Conservation (phyloP, 2,329 filamentous ascomycete genomes). For the Plenodomus biglobosus region DNA sequence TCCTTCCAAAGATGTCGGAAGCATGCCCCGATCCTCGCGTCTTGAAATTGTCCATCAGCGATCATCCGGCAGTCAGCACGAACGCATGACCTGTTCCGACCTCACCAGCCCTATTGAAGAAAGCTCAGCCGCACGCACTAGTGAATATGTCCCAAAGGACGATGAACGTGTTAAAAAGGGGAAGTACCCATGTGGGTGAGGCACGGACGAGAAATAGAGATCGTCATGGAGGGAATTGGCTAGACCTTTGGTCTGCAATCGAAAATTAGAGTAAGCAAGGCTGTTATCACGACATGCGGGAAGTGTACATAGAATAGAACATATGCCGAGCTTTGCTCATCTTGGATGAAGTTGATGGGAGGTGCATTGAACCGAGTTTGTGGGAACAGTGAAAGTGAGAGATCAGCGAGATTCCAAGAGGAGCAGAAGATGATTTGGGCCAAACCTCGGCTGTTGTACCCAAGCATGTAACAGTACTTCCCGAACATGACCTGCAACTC, state of each 20-base stretch:
- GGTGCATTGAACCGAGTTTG: too few relatives aligned
- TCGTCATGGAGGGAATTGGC: not conserved
- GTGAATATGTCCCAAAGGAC: not conserved
- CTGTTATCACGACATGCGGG: not conserved
- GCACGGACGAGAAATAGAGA: not conserved
- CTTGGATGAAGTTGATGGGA: not conserved
- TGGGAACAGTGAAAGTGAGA: too few relatives aligned
- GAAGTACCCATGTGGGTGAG: not conserved
- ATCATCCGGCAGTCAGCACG: not conserved
- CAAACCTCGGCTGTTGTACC: too few relatives aligned
- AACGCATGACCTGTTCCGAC: not conserved
- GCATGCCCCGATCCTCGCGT: not conserved
- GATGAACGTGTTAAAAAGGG: not conserved
- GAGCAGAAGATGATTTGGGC: too few relatives aligned
- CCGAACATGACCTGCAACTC: too few relatives aligned
- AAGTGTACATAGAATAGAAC: not conserved
- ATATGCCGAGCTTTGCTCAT: not conserved
- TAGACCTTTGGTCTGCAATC: not conserved
- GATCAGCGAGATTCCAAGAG: too few relatives aligned
- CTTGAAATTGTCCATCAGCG: not conserved
- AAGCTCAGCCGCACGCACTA: not conserved
- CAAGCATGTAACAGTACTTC: too few relatives aligned
- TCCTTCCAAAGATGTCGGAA: too few relatives aligned
- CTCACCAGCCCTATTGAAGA: not conserved
- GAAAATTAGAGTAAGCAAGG: not conserved